Conservation (phyloP, 495 filamentous ascomycete species). For the Neurospora sp. region DNA sequence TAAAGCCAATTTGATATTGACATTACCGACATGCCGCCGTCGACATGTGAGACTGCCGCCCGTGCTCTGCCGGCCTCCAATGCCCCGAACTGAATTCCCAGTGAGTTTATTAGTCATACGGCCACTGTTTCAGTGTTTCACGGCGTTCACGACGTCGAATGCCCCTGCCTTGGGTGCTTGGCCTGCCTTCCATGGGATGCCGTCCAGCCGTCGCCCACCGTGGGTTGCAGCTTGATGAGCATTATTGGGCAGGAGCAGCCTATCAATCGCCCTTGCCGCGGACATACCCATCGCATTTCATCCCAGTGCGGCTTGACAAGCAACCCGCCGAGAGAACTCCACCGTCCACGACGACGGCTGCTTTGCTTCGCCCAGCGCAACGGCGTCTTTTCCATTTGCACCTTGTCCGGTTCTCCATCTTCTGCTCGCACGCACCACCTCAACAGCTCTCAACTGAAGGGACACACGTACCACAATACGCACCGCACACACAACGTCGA, state of each 20-base stretch:
- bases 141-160: neutral
- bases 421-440: neutral
- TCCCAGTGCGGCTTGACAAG: neutral
- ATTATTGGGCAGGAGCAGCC: neutral
- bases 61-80: neutral
- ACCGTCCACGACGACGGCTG: neutral
- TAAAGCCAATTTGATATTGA: neutral
- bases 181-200: neutral
- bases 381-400: neutral
- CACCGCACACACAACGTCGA: neutral
- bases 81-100: neutral
- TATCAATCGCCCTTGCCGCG: neutral
- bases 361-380: neutral
- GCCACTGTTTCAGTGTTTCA: neutral
- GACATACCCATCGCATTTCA: neutral
- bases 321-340: neutral
- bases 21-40: neutral
- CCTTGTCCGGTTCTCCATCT: neutral
- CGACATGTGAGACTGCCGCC: neutral
- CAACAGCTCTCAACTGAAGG: neutral
- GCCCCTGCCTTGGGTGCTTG: neutral
- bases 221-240: neutral
- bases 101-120: neutral
- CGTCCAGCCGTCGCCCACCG: neutral
- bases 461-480: neutral